Conservation (phyloP, 2,329 filamentous ascomycete genomes). For the Aureobasidium sp. region DNA sequence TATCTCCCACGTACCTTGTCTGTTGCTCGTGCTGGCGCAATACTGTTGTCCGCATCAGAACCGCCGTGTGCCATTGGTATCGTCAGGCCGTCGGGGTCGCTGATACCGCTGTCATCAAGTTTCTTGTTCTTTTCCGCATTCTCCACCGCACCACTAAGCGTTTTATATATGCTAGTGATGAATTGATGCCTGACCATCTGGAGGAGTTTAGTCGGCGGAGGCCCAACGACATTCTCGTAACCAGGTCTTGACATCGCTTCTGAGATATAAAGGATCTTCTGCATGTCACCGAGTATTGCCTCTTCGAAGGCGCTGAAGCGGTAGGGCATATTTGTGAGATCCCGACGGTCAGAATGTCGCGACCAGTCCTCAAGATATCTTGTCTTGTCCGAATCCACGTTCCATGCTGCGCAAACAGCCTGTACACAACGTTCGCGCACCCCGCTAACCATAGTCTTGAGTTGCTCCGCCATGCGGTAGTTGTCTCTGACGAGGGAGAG, state of each 20-base stretch:
- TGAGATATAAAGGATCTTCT: constrained; percentile 89
- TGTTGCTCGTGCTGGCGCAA: constrained; percentile 43
- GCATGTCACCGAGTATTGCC: constrained; percentile 74
- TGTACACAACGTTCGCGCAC: constrained; percentile 79
- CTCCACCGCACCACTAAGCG: constrained; percentile 90
- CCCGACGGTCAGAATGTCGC: constrained; percentile 69
- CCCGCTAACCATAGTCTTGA: constrained; percentile 67
- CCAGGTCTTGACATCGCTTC: constrained; percentile 72
- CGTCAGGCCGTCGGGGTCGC: constrained; percentile 45
- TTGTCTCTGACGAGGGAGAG: constrained; percentile 59
- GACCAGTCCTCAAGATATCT: constrained; percentile 93
- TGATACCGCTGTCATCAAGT: constrained; percentile 48
- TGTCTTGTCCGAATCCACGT: constrained; percentile 84
- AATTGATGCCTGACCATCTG: constrained; percentile 90
- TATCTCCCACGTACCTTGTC: constrained; percentile 49
- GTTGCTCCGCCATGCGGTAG: constrained; percentile 55
- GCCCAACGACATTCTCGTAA: constrained; percentile 69
- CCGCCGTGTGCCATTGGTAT: constrained; percentile 21
- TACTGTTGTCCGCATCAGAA: background rate
- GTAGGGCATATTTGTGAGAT: constrained; percentile 84
- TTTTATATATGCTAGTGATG: constrained; percentile 88
- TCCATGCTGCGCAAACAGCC: constrained; percentile 86
- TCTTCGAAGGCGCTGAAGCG: constrained; percentile 82
- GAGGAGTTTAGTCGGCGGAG: constrained; percentile 78
- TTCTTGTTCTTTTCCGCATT: constrained; percentile 73